Evolutionary conservation across 805 yeast species (phyloP), one percentile per base, ranked within the genome.

Genomic region (Metschnikowia bowlesiae): DNA sequence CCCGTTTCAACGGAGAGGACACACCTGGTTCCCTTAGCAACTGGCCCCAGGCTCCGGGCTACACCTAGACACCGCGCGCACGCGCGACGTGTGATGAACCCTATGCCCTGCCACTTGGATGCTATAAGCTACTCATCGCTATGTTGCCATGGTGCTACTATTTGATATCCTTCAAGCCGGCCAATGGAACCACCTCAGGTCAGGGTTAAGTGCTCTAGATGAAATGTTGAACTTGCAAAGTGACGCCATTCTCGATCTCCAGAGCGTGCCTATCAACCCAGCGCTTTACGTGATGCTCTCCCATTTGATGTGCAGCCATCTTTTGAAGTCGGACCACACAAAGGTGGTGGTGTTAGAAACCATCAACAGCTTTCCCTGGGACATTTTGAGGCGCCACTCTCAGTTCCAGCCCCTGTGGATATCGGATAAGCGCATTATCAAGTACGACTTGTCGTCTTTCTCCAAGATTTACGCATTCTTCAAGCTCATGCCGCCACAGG

Each of bases 181-280:
- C 33, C 58, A 52, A 22, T 64, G 62, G 63, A 36, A 49, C 28
- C 68, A 64, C 43, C 49, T 70, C 18, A 46, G 66, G 1, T 66
- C 73, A 0, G 62, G 63, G 16, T 48, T 70, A 13, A 61, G 66
- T 1, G 46, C 67, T 16, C 53, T 71, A 13, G 75, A 72, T 48
- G 53, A 51, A 40, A 51, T 57, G 36, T 55, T 70, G 14, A 50
- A 58, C 38, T 42, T 53, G 26, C 59, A 54, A 29, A 43, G 49
- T 34, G 59, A 53, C 39, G 68, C 70, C 9, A 54, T 73, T 7
- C 63, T 65, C 45, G 76, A 72, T 50, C 56, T 71, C 52, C 76
- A 71, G 54, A 52, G 68, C 2, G 68, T 69, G n/a, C 74, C 77
- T 3, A 62, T 64, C 3, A 60, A 64, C 52, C 40, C 48, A 11